Evolutionary conservation across 2,329 filamentous ascomycete genomes (phyloP), one percentile per base, ranked within the genome.

Genomic region (Fusarium neocosmosporiellum): DNA sequence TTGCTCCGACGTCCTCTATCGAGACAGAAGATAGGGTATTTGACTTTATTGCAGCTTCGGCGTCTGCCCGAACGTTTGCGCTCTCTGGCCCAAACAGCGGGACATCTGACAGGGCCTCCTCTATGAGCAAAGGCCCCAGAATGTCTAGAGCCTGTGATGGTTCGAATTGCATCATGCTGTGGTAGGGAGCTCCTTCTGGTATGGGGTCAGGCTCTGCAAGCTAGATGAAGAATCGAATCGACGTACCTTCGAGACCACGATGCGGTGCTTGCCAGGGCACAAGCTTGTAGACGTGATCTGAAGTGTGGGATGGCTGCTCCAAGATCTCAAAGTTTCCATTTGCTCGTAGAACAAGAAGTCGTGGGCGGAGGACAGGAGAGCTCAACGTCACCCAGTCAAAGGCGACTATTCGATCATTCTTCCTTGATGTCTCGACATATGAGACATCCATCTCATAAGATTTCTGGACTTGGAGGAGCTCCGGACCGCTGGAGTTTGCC

Each of bases 351-450:
- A 89, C 89, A 27, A 92, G 79, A 41, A 90, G 81, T n/a, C 90
- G 85, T 33, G 89, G 89, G 27, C 86, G 86, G 57, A 91, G 77
- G 16, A 86, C 85, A 5, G 88, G 83, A 5, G 88, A 89, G 13
- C 86, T 84, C 54, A 91, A 82, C 5, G 88, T 91, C 11, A 92
- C 83, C 90, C 90, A 92, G 77, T 92, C 90, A 78, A 92, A 92
- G 0, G 90, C 92, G 9, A 92, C 89, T 34, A 92, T 91, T 22
- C 88, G 86, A 63, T 91, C 88, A 73, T 87, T 85, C 78, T 88
- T 87, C 71, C 86, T 83, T 34, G 83, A 82, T 34, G 83, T 81
- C 59, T 88, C 87, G 29, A 84, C 82, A 72, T 88, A 91, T 20
- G 86, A 85, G 57, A 89, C 87, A 72, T 92, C 89, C 81, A 92